These are phyloP conservation scores for Salix suchowensis DNA, from an alignment of 345 rosid species.

Conservation along the genomic window DNA sequence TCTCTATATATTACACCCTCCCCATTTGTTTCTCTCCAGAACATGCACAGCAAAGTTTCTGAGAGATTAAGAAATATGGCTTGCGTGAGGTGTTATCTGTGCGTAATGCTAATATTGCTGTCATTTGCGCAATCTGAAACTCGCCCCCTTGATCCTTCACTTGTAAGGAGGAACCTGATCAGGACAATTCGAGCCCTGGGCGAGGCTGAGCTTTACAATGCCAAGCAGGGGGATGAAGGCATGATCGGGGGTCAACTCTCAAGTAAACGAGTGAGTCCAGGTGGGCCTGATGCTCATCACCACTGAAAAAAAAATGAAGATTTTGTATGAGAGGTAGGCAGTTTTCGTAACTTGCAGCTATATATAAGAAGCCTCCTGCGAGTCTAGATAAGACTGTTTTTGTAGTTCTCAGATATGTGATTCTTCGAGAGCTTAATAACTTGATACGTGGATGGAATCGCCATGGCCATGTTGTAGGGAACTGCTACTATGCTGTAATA, in stretches of 20 bases:
- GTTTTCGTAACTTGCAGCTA: too few species aligned
- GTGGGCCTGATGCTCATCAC: constrained; percentile 53
- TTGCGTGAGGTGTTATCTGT: constrained; percentile 4
- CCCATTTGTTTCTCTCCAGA: not conserved
- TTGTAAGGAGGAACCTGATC: constrained; percentile 11
- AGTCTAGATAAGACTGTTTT: too few species aligned
- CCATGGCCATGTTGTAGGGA: too few species aligned
- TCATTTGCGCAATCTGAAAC: not conserved
- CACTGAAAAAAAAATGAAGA: constrained; percentile 21
- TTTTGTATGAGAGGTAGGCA: not conserved
- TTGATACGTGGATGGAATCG: too few species aligned
- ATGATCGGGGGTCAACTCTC: not conserved
- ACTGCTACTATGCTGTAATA: too few species aligned
- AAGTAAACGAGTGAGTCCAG: constrained; percentile 41
- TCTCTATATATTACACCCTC: constrained; percentile 2
- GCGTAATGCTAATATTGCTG: constrained; percentile 14
- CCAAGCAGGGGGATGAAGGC: constrained; percentile 5
- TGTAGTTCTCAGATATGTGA: too few species aligned
- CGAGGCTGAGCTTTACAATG: constrained; percentile 12
- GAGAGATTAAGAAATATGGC: constrained; percentile 13
- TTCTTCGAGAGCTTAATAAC: too few species aligned
- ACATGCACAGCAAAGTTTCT: not conserved
- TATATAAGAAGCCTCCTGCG: too few species aligned
- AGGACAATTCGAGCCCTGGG: constrained; percentile 15
- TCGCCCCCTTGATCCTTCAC: constrained; percentile 9